Percentiles rank a stretch among this genome's conserved stretches.
phyloP scores from a whole-genome alignment of 202 grass and related monocot species.

The Zoysia matrella region DNA sequence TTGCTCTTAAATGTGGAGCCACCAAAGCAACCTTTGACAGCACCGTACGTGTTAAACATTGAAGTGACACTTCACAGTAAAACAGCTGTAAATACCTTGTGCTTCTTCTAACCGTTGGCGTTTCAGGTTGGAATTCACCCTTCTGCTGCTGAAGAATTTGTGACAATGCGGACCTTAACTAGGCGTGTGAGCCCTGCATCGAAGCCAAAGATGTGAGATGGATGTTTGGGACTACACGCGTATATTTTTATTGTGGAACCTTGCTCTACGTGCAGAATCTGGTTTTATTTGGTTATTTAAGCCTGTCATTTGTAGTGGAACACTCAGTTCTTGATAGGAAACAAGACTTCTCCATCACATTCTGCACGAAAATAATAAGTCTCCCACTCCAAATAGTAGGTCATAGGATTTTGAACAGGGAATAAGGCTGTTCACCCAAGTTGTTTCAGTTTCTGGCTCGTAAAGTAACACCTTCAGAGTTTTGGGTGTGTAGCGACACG shows the following conservation, averaged over 20 bases:
- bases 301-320: neutral
- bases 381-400: neutral
- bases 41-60: constrained; percentile 60
- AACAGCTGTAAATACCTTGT: neutral
- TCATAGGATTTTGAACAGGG: too few relatives aligned
- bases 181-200: constrained; percentile 59
- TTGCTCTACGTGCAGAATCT: neutral
- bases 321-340: constrained; percentile 8
- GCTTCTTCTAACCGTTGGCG: constrained; percentile 16
- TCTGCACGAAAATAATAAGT: neutral
- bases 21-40: constrained; percentile 83
- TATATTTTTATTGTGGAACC: neutral
- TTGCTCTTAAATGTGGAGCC: constrained; percentile 82
- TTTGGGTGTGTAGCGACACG: too few relatives aligned
- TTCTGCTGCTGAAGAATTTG: constrained; percentile 90
- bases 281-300: constrained; percentile 14
- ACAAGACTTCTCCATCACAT: constrained; percentile 21
- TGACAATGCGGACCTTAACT: constrained; percentile 79
- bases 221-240: neutral
- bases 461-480: too few relatives aligned
- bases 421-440: too few relatives aligned
- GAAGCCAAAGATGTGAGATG: constrained; percentile 63
- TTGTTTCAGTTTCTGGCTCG: too few relatives aligned
- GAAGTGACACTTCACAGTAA: neutral
- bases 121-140: constrained; percentile 96